These are phyloP conservation scores for Pythium sukuiense DNA, from an alignment of 352 stramenopile species.

Conservation along the genomic window DNA sequence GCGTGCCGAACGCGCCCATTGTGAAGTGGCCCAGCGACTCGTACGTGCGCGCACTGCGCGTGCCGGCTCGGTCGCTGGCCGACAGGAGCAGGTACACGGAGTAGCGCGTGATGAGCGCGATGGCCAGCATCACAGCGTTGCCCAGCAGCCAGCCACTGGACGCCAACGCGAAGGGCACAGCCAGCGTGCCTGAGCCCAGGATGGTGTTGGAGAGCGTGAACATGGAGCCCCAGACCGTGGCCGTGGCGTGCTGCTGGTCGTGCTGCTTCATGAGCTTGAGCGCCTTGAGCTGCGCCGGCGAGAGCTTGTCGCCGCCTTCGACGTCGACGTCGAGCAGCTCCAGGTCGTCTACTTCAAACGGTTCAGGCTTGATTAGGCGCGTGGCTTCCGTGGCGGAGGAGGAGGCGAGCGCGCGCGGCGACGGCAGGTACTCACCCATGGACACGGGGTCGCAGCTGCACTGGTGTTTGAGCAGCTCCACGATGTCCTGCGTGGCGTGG, in stretches of 20 bases:
- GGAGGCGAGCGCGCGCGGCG: conserved; percentile 30
- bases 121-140: conserved; percentile 64
- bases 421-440: conserved; percentile 81
- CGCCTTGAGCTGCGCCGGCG: conserved; percentile 20
- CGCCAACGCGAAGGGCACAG: conserved; percentile 69
- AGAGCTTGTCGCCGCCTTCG: conserved; percentile 17
- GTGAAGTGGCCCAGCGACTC: conserved; percentile 74
- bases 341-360: conserved; percentile 18
- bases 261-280: conserved; percentile 15
- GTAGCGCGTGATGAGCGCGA: conserved; percentile 77
- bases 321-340: conserved; percentile 19
- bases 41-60: conserved; percentile 70
- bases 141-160: conserved; percentile 72
- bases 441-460: conserved; percentile 65
- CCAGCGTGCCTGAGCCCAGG: conserved; percentile 67
- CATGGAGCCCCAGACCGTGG: conserved; percentile 63
- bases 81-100: conserved; percentile 68
- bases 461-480: conserved; percentile 62
- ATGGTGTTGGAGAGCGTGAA: conserved; percentile 83
- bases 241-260: conserved; percentile 34
- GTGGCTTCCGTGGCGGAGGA: conserved; percentile 20
- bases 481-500: conserved; percentile 46
- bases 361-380: conserved; percentile 22
- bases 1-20: conserved; percentile 58
- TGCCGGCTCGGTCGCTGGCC: conserved; percentile 59